A percentile compares a stretch with the other conserved stretches of the same genome.
Conservation (phyloP, 495 filamentous ascomycete genomes). For the Podospora australis region DNA sequence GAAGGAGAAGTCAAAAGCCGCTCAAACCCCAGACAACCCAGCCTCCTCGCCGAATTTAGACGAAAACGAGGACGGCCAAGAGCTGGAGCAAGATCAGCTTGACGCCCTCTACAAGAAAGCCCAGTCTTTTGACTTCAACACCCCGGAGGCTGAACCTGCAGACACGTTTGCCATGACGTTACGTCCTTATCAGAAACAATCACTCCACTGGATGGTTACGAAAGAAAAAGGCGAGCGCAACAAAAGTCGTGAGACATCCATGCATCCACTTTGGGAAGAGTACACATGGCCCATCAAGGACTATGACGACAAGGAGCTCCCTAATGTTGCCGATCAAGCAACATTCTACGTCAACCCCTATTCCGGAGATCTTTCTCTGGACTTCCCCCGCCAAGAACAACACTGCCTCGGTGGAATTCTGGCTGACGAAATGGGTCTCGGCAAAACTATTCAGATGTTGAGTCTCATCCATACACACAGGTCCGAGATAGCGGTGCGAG, state of each 20-base stretch:
- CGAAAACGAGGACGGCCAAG: conserved; percentile 74
- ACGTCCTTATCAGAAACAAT: conserved; percentile 91
- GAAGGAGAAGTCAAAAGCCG: conserved; percentile 35
- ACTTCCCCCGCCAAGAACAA: conserved; percentile 90
- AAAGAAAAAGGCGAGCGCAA: conserved; percentile 79
- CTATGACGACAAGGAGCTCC: conserved; percentile 70
- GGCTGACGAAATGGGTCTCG: conserved; percentile 86
- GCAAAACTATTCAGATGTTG: conserved; percentile 97
- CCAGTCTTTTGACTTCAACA: conserved; percentile 92
- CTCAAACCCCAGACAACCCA: conserved; percentile 37
- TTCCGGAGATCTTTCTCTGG: conserved; percentile 85
- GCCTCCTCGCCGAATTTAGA: conserved; percentile 46
- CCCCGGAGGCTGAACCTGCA: conserved; percentile 76
- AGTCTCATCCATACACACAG: conserved; percentile 82
- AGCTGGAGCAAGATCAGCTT: conserved; percentile 92
- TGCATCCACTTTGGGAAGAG: conserved; percentile 98
- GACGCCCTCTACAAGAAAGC: conserved; percentile 93
- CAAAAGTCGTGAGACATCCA: conserved; percentile 58
- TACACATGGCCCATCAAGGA: conserved; percentile 86
- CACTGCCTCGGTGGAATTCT: conserved; percentile 90
- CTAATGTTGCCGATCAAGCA: conserved; percentile 53
- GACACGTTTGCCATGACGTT: conserved; percentile 74
- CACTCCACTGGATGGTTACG: conserved; percentile 88
- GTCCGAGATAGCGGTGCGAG: conserved; percentile 49
- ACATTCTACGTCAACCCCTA: conserved; percentile 95